Percentiles rank a stretch among this genome's conserved stretches.
These are phyloP conservation scores for Cymbopogon citratus DNA, from an alignment of 176 grass and related monocot genomes.

Conservation along the genomic window DNA sequence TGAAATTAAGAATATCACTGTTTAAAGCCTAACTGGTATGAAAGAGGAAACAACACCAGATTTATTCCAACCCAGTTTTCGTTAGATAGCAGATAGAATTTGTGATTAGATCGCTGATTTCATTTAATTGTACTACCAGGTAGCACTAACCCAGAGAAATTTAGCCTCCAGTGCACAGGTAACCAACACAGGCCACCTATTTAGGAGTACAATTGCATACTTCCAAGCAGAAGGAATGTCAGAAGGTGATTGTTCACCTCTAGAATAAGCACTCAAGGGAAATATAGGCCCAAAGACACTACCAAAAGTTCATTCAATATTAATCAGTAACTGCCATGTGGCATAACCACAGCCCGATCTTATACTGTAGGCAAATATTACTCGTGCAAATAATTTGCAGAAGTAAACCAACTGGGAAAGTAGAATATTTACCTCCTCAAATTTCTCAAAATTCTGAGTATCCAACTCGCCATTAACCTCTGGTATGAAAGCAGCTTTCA, in stretches of 20 bases:
- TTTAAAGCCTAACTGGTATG: background rate
- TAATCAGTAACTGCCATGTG: background rate
- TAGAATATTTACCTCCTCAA: constrained; percentile 61
- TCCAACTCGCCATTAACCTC: constrained; percentile 76
- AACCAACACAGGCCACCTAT: background rate
- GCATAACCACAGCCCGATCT: background rate
- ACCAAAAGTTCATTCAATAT: background rate
- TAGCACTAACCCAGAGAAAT: background rate
- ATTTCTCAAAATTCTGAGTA: constrained; percentile 97
- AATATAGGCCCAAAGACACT: background rate
- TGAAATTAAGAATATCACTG: background rate
- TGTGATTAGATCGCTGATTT: background rate
- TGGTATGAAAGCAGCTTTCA: constrained; percentile 98
- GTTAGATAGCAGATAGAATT: background rate
- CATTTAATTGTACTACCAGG: background rate
- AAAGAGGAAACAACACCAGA: background rate
- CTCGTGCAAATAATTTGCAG: background rate
- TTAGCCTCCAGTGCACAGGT: constrained; percentile 9
- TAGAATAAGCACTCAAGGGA: background rate
- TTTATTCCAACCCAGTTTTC: background rate
- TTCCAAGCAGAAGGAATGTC: background rate
- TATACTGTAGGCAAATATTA: constrained; percentile 13
- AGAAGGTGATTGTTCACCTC: constrained; percentile 11
- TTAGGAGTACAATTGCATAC: background rate
- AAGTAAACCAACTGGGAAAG: constrained; percentile 8